Evolutionary conservation across 352 stramenopile species (phyloP), one percentile per base, ranked within the genome.

Genomic region (Pythium aristosporum): DNA sequence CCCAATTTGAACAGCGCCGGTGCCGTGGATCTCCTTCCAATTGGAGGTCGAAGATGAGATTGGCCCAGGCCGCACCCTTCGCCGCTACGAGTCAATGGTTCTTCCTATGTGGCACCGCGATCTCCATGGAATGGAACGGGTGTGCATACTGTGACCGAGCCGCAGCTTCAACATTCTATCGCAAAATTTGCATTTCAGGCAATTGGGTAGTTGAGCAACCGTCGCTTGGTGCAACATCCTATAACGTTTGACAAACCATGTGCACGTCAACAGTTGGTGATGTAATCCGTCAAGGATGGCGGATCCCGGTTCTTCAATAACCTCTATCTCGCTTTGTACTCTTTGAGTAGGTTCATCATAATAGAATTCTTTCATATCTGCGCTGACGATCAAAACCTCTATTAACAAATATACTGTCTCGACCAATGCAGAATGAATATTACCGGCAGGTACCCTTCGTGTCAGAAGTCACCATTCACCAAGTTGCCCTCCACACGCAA

Each of bases 21-120:
- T 30, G 54, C 58, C 20, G 76, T 89, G 5, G 68, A 78, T 12
- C 32, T 74, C 72, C 42, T 89, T 89, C 57, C 62, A 67, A 11
- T 60, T 60, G 34, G 76, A 61, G 0, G 47, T 87, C 28, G 64
- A 73, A 21, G 80, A 89, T 23, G 58, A 74, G 7, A 73, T 76
- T 23, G 87, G 87, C 34, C 67, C 72, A 16, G 80, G 80, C 5
- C 80, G 80, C n/a, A 68, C 79, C 54, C 47, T 53, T 36, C 32
- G 5, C n/a, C n/a, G n/a, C n/a, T n/a, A n/a, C n/a, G n/a, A n/a
- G n/a, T n/a, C n/a, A n/a, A n/a, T n/a, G n/a, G n/a, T n/a, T n/a
- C n/a, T n/a, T n/a, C n/a, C n/a, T n/a, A n/a, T n/a, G n/a, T n/a
- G n/a, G n/a, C n/a, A n/a, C n/a, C n/a, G n/a, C n/a, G n/a, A n/a